Conservation (phyloP, 2,329 filamentous ascomycete species). For the Curvularia spicifera region DNA sequence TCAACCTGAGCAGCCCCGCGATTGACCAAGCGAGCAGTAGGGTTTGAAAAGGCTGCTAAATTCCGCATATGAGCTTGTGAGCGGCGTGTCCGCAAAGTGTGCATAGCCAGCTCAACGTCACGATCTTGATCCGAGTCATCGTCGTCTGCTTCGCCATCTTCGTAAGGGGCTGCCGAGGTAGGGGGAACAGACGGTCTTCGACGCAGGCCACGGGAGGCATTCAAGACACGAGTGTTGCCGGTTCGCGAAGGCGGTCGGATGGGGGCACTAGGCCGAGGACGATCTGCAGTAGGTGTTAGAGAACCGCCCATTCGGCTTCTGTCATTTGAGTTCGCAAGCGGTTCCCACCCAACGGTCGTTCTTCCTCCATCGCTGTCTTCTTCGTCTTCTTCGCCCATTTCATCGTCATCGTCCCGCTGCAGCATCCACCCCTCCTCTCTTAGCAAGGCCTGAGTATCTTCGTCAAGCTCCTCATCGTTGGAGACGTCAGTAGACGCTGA, state of each 20-base stretch:
- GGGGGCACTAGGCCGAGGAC: slow-evolving; percentile 49
- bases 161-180: slow-evolving; percentile 45
- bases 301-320: slow-evolving; percentile 54
- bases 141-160: slow-evolving; percentile 53
- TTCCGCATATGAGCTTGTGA: slow-evolving; percentile 47
- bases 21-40: slow-evolving; percentile 34
- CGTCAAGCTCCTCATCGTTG: slow-evolving; percentile 48
- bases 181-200: slow-evolving; percentile 48
- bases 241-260: slow-evolving; percentile 50
- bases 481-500: slow-evolving; percentile 47
- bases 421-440: slow-evolving; percentile 48
- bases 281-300: slow-evolving; percentile 58
- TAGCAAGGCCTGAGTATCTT: slow-evolving; percentile 48
- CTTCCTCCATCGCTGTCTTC: slow-evolving; percentile 53
- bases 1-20: slow-evolving; percentile 33
- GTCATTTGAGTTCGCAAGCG: slow-evolving; percentile 54
- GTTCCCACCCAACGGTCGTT: slow-evolving; percentile 55
- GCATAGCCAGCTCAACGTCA: slow-evolving; percentile 47
- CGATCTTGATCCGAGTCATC: slow-evolving; percentile 52
- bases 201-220: slow-evolving; percentile 49
- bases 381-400: slow-evolving; percentile 47
- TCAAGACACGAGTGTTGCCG: slow-evolving; percentile 41
- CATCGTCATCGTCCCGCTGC: slow-evolving; percentile 50
- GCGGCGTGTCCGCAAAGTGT: slow-evolving; percentile 42
- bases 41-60: slow-evolving; percentile 30